A percentile compares a stretch with the other conserved stretches of the same genome.
Evolutionary conservation across 768 basidiomycete genomes (phyloP).

Genomic region (Leccinellum rugosiceps): DNA sequence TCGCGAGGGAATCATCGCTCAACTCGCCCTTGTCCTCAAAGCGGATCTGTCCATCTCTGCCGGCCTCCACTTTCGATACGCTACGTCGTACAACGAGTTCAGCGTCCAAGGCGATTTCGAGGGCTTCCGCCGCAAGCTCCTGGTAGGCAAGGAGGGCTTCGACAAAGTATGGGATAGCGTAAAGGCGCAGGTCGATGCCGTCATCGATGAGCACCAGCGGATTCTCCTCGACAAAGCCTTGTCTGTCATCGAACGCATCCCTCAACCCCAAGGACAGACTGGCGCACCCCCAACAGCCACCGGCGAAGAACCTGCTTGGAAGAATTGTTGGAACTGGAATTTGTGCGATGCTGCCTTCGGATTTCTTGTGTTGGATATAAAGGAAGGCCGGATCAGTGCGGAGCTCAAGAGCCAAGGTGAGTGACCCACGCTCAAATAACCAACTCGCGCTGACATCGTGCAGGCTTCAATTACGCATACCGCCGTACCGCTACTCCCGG

Average conservation of each 20-base stretch:
- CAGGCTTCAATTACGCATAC: conserved; percentile 96
- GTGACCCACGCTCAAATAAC: conserved; percentile 14
- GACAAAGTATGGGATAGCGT: conserved; percentile 95
- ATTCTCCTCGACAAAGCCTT: conserved; percentile 87
- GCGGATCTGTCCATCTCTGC: conserved; percentile 93
- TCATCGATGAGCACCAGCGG: conserved; percentile 88
- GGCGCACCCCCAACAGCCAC: conserved; percentile 45
- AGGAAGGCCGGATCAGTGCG: conserved; percentile 87
- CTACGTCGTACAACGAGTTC: conserved; percentile 95
- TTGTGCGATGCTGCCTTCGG: conserved; percentile 95
- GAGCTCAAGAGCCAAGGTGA: conserved; percentile 91
- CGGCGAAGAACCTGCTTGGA: conserved; percentile 92
- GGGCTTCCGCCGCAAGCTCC: conserved; percentile 78
- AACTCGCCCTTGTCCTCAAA: conserved; percentile 86
- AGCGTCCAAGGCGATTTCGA: conserved; percentile 89
- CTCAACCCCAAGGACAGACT: conserved; percentile 43
- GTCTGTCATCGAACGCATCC: conserved; percentile 78
- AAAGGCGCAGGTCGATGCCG: conserved; percentile 84
- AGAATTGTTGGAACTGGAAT: conserved; percentile 99
- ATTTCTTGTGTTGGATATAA: conserved; percentile 80
- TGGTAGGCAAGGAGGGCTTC: conserved; percentile 75
- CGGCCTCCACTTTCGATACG: conserved; percentile 96
- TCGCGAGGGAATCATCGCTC: conserved; percentile 87
- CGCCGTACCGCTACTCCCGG: conserved; percentile 63
- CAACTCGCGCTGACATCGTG: conserved; percentile 5